phyloP scores from a whole-genome alignment of 192 early-diverging fungal species.

The Umbelopsis vinacea region DNA sequence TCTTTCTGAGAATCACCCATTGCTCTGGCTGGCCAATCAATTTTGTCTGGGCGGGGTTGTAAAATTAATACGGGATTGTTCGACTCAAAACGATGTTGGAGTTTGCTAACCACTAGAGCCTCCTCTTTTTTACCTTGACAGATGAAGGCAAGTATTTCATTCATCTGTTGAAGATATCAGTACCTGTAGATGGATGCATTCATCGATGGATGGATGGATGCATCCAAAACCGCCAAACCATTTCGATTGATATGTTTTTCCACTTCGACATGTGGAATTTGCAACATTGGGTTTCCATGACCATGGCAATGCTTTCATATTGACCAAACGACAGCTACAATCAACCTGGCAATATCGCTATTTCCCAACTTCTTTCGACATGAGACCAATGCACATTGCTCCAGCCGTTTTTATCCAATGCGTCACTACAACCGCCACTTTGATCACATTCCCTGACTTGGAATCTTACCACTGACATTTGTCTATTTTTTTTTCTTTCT shows the following conservation, averaged over 20 bases:
- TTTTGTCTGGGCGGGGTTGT: not conserved
- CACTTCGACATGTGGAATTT: not conserved
- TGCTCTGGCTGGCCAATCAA: not conserved
- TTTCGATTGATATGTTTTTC: not conserved
- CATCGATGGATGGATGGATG: slow-evolving; percentile 26
- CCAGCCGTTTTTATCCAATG: too few relatives aligned
- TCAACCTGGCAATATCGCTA: not conserved
- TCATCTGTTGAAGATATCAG: not conserved
- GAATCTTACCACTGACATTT: slow-evolving; percentile 9
- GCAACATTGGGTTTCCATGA: not conserved
- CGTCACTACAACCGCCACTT: too few relatives aligned
- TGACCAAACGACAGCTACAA: not conserved
- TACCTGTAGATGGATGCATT: slow-evolving; percentile 3
- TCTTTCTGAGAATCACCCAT: not conserved
- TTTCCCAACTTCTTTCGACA: not conserved
- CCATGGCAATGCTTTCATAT: not conserved
- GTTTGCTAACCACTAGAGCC: not conserved
- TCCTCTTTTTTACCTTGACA: slow-evolving; percentile 24
- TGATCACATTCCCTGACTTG: too few relatives aligned
- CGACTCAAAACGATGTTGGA: not conserved
- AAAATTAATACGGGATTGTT: slow-evolving; percentile 7
- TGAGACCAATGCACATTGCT: too few relatives aligned
- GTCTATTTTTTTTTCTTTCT: slow-evolving; percentile 8
- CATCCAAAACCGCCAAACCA: slow-evolving; percentile 17
- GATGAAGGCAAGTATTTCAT: slow-evolving; percentile 20